These are phyloP conservation scores for Simplicillium aogashimaense DNA, from an alignment of 2,329 filamentous ascomycete genomes.

Conservation along the genomic window DNA sequence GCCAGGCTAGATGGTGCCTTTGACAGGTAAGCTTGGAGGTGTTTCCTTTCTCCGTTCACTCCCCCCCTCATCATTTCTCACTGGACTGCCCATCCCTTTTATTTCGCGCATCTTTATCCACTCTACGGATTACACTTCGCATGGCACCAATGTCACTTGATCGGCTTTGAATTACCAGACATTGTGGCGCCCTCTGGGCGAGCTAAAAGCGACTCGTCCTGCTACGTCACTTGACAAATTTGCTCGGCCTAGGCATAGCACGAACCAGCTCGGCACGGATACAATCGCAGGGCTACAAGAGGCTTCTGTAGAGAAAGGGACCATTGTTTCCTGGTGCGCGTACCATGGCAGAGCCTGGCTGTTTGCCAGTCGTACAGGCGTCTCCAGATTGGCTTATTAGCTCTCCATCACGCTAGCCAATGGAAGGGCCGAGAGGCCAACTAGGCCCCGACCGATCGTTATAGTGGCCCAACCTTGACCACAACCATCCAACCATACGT, in stretches of 20 bases:
- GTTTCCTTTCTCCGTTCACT: slow-evolving; percentile 7
- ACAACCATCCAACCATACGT: slow-evolving; percentile 6
- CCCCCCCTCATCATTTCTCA: not conserved
- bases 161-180: too few species aligned
- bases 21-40: slow-evolving; percentile 66
- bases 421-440: slow-evolving; percentile 1
- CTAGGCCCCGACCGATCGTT: slow-evolving; percentile 5
- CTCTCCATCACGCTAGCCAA: slow-evolving; percentile 3
- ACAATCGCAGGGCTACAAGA: too few species aligned
- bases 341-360: too few species aligned
- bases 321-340: too few species aligned
- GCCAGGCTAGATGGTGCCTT: slow-evolving; percentile 67
- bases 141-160: not conserved
- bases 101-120: not conserved
- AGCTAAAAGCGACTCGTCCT: too few species aligned
- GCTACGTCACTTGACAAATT: too few species aligned
- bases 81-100: not conserved
- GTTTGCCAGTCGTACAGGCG: too few species aligned
- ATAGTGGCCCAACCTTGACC: slow-evolving; percentile 1
- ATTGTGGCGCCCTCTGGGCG: too few species aligned
- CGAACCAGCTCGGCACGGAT: too few species aligned
- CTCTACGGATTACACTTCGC: not conserved
- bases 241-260: too few species aligned
- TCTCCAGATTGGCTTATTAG: not conserved
- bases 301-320: too few species aligned